phyloP scores from a whole-genome alignment of 2,329 filamentous ascomycete genomes.

The Aotearoamyces nothofagi region DNA sequence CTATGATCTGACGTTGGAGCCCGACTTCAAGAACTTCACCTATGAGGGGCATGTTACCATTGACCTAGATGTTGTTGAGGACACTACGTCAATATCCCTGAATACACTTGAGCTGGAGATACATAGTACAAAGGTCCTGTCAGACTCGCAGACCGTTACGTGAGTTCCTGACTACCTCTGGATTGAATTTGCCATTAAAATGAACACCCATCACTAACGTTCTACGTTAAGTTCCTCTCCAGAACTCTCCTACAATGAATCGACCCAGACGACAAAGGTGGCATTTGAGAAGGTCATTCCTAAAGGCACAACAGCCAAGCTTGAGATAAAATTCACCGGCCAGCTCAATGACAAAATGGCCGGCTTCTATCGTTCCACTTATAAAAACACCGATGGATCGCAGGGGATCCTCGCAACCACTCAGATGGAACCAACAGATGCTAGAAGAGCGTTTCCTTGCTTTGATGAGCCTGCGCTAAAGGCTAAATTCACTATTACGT shows the following conservation, averaged over 20 bases:
- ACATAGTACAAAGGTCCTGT: constrained; percentile 53
- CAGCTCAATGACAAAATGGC: constrained; percentile 89
- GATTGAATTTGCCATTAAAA: constrained; percentile 59
- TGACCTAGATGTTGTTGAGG: constrained; percentile 73
- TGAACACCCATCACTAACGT: too few relatives aligned
- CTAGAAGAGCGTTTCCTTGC: constrained; percentile 82
- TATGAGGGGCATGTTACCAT: constrained; percentile 77
- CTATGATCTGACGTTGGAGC: constrained; percentile 85
- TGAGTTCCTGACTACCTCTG: constrained; percentile 55
- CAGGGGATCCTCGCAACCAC: constrained; percentile 76
- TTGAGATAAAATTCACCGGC: constrained; percentile 67
- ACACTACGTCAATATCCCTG: constrained; percentile 72
- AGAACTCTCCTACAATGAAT: constrained; percentile 57
- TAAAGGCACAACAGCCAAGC: constrained; percentile 61
- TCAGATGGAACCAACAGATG: constrained; percentile 95
- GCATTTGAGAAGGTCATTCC: constrained; percentile 59
- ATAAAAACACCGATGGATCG: constrained; percentile 67
- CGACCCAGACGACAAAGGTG: constrained; percentile 69
- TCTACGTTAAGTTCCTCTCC: constrained; percentile 52
- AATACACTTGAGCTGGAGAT: constrained; percentile 83
- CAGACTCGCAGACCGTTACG: constrained; percentile 38
- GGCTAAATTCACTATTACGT: constrained; percentile 79
- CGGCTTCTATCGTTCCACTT: constrained; percentile 91
- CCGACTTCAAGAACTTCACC: constrained; percentile 74
- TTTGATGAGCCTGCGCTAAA: constrained; percentile 94